Evolutionary conservation across 2,329 filamentous ascomycete species (phyloP).

Genomic region (Nectriaceae sp.): DNA sequence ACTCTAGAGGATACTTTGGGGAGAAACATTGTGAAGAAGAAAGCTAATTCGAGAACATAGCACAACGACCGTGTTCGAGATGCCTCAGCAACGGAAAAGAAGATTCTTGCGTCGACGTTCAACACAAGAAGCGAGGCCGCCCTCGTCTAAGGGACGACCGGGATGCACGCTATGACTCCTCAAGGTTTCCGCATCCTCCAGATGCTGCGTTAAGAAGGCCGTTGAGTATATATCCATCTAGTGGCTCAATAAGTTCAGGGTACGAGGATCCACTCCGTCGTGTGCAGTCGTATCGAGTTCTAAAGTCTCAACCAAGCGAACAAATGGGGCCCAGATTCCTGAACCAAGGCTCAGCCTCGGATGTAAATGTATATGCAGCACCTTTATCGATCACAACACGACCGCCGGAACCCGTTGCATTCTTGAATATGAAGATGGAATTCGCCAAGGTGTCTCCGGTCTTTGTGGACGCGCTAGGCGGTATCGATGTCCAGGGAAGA

Average conservation of each 20-base stretch:
- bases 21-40: too few species aligned
- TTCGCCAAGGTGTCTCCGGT: constrained; percentile 57
- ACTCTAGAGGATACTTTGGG: too few species aligned
- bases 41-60: constrained; percentile 38
- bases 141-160: constrained; percentile 75
- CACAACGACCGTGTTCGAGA: constrained; percentile 76
- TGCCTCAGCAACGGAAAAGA: constrained; percentile 79
- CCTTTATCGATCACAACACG: constrained; percentile 44
- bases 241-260: constrained; percentile 42
- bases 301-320: constrained; percentile 57
- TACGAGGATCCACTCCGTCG: constrained; percentile 50
- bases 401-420: constrained; percentile 55
- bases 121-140: constrained; percentile 82
- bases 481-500: constrained; percentile 47
- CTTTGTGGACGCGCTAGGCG: constrained; percentile 58
- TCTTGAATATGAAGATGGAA: constrained; percentile 59
- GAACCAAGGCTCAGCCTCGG: constrained; percentile 51
- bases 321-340: constrained; percentile 50
- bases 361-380: constrained; percentile 51
- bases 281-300: constrained; percentile 51
- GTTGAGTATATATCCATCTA: constrained; percentile 51
- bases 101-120: constrained; percentile 79
- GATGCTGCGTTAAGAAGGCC: constrained; percentile 52
- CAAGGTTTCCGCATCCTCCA: constrained; percentile 47
- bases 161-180: constrained; percentile 58